Base-by-base conservation (phyloP, 306 rosid genomes). In the Sindora glabra region DNA sequence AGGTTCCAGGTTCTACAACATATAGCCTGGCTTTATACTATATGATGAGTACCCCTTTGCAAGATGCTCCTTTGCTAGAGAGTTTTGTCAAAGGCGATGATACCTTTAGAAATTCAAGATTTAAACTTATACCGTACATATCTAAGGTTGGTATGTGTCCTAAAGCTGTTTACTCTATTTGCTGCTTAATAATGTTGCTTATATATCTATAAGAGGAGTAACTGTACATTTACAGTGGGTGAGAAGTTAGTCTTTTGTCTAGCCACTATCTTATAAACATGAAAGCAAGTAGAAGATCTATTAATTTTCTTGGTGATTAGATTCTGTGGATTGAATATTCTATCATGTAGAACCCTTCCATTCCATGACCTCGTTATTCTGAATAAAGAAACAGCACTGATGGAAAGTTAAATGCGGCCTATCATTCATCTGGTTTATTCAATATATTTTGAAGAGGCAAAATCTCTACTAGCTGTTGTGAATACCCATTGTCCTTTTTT, bases 61-160 rank as follows among this genome's bases (percentile, higher is more conserved):
- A 89, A 59, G 87, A 82, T 55, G 61, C 78, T 60, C 94, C 90
- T 18, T 66, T 83, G 76, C 83, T 92, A 1, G 77, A 81, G 33
- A 71, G 68, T 66, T 92, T 92, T 54, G 79, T 92, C 61, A 79
- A 86, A 54, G 96, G 99, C 40, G 96, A 88, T 40, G 86, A 86
- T 63, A 65, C 95, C 46, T 89, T 62, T 37, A 80, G 99, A 71
- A 84, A 89, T 71, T 89, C 96, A 6, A 85, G 99, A 77, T 92
- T 92, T 67, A 92, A 92, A 83, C 94, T 89, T 45, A 89, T 92
- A 70, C 99, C 99, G 6, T 89, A 89, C 69, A 86, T 92, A 70
- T 84, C 95, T 46, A 77, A 89, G 99, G 99, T 92, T 54, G 40
- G 79, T 54, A 46, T 32, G 56, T 41, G 10, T 26, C 15, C 21